phyloP scores from a whole-genome alignment of 148 eudicot species.

The Rhododendron vialii region DNA sequence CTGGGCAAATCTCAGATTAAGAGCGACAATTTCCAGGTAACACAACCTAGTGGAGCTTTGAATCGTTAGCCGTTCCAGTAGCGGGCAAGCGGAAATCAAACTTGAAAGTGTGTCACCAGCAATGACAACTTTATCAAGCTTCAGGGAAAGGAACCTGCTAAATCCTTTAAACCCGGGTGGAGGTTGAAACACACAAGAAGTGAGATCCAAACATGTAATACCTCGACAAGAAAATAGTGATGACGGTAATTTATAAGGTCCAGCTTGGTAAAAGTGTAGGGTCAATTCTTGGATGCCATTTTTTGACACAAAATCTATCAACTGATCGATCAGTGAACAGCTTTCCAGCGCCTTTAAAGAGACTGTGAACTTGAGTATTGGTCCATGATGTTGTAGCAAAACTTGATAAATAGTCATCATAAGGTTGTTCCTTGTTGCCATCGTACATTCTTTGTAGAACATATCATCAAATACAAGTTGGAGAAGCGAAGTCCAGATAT shows the following conservation, averaged over 20 bases:
- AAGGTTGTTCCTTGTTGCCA: background rate
- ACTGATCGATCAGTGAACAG: background rate
- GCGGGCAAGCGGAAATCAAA: slow-evolving; percentile 10
- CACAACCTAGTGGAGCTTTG: background rate
- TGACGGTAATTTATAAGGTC: no score
- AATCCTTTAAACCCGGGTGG: background rate
- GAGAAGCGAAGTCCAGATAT: slow-evolving; percentile 12
- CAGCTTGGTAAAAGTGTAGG: background rate
- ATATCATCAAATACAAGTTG: slow-evolving; percentile 8
- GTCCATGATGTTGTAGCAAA: background rate
- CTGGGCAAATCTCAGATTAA: background rate
- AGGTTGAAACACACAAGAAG: slow-evolving; percentile 4
- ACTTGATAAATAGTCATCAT: background rate
- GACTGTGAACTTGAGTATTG: background rate
- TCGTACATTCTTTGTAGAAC: background rate
- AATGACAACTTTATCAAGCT: background rate
- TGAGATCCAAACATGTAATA: slow-evolving; percentile 3
- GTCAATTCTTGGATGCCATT: background rate
- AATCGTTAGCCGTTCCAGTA: background rate
- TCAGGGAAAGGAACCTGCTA: background rate
- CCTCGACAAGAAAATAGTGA: background rate
- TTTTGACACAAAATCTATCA: background rate
- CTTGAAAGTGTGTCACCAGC: background rate
- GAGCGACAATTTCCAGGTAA: background rate
- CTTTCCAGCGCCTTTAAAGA: background rate